Evolutionary conservation across 2,329 filamentous ascomycete species (phyloP), one percentile per base, ranked within the genome.

Genomic region (Diplodia seriata): DNA sequence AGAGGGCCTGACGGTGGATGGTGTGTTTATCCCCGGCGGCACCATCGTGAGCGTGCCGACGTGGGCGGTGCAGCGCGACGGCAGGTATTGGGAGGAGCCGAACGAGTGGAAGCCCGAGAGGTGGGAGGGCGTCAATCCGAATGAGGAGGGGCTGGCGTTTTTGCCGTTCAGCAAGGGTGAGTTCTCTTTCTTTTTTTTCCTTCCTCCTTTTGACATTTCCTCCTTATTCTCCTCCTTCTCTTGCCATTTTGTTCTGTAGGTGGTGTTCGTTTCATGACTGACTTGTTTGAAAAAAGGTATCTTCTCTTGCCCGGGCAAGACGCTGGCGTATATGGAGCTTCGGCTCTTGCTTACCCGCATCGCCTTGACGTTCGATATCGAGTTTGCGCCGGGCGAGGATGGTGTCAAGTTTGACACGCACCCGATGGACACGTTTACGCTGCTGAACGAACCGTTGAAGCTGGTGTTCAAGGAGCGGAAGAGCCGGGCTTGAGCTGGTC

Each of bases 1-100:
- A 20, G 73, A 78, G 66, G 80, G 80, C 20, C 71, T 81, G 38
- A 70, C 70, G 20, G 73, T 81, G 29, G 79, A 74, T 15, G 75
- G 74, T 4, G 71, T 69, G 1, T 77, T 70, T 67, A 73, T 81
- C 2, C 79, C 79, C 0, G 78, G 77, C 2, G 68, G 70, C 23
- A 69, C 70, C 5, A 70, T 70, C 31, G 73, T 74, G n/a, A 69
- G 70, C 40, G 71, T 71, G 64, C 74, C 74, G n/a, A 57, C 67
- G 68, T 47, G 53, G 51, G 8, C 49, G 70, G 72, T 73, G 53
- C 62, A 69, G 11, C 53, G 68, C 12, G 69, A 70, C 50, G 61
- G 2, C 6, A 36, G 54, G 38, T 38, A 20, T 14, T 68, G 47
- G 59, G 55, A 20, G 49, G 51, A 51, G 15, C 59, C 53, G 12